Evolutionary conservation across 108 stramenopile genomes (phyloP).

Genomic region (Thalassiosira profunda): DNA sequence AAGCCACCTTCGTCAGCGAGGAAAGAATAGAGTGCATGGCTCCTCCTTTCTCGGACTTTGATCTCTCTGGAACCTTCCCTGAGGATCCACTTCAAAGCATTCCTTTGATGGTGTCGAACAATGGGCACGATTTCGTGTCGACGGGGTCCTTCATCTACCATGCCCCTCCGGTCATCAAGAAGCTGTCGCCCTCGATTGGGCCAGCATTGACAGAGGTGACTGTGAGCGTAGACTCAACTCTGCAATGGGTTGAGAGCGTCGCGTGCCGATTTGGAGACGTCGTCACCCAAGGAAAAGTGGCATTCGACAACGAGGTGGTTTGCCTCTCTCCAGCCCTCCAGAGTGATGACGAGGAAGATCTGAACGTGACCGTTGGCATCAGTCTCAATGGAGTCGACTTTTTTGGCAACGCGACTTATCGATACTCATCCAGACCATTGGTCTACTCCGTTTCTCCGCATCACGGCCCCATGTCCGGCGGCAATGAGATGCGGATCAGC

Average conservation of each 20-base stretch:
- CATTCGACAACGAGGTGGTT: not conserved
- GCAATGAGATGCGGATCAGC: not conserved
- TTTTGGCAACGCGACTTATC: not conserved
- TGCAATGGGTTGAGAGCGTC: not conserved
- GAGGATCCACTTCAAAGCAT: not conserved
- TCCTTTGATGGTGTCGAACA: slow-evolving; percentile 1
- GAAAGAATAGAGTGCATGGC: not conserved
- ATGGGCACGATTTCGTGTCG: not conserved
- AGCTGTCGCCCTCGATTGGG: not conserved
- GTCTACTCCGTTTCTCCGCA: not conserved
- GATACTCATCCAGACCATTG: not conserved
- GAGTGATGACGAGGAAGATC: not conserved
- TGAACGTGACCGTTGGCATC: not conserved
- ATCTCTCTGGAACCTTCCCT: no score
- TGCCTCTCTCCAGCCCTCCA: not conserved
- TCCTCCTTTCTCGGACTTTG: not conserved
- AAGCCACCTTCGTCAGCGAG: not conserved
- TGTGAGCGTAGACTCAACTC: not conserved
- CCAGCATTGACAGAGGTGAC: not conserved
- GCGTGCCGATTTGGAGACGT: slow-evolving; percentile 12
- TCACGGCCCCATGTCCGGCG: not conserved
- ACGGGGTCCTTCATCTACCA: not conserved
- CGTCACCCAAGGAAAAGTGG: not conserved
- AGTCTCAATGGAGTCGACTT: slow-evolving; percentile 14
- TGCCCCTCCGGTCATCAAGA: not conserved